Evolutionary conservation across 768 basidiomycete species (phyloP).

Genomic region (Mycena crocata): DNA sequence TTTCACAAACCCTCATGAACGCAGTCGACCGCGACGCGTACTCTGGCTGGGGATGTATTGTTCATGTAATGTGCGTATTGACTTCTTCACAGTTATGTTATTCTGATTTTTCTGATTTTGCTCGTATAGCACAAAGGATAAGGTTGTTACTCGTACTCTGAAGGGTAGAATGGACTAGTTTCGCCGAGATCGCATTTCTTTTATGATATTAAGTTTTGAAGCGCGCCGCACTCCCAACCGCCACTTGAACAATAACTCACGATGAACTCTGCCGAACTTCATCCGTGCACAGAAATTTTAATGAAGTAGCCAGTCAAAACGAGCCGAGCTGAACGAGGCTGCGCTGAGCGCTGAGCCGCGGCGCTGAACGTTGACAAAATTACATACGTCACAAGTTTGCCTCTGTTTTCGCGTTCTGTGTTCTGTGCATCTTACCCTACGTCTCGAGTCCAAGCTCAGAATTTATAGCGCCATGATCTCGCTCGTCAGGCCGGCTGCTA

Average conservation of each 20-base stretch:
- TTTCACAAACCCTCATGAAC: constrained; percentile 94
- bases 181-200: constrained; percentile 26
- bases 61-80: constrained; percentile 89
- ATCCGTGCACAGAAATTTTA: too few relatives aligned
- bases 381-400: constrained; percentile 8
- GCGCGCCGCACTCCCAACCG: too few relatives aligned
- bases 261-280: too few relatives aligned
- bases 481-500: constrained; percentile 25
- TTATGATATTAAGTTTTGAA: too few relatives aligned
- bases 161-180: constrained; percentile 91
- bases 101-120: constrained; percentile 17
- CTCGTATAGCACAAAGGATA: constrained; percentile 72
- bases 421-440: background rate
- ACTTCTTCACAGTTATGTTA: constrained; percentile 5
- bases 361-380: too few relatives aligned
- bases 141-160: constrained; percentile 84
- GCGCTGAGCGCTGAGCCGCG: too few relatives aligned
- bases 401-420: background rate
- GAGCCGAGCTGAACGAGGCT: too few relatives aligned
- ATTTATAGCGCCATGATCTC: constrained; percentile 25
- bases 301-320: too few relatives aligned
- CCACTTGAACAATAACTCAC: too few relatives aligned
- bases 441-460: background rate
- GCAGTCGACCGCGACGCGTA: constrained; percentile 96
- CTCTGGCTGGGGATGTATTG: constrained; percentile 96